Base-by-base conservation (phyloP, 2,329 filamentous ascomycete genomes). In the Penicillium sp. region DNA sequence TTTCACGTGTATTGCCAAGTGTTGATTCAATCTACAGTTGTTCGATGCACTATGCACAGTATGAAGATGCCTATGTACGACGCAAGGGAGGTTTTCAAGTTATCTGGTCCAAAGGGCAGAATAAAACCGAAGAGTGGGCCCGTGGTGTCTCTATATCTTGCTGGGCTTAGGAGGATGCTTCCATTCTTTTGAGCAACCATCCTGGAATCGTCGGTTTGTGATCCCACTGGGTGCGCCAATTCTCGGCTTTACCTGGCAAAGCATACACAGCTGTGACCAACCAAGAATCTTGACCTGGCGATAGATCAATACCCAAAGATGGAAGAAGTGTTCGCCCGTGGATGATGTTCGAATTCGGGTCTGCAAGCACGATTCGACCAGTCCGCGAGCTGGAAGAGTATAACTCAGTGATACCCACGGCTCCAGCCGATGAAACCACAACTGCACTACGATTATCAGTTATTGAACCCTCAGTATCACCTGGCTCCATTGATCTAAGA, bases 181-280 rank as follows among this genome's bases (percentile, higher is more conserved):
- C n/a, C 8, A 13, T 34, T 18, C 11, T 40, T 13, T 47, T 43
- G 3, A 34, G 19, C 62, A 89, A 70, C 87, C 87, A 90, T 18
- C 61, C 73, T 3, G 87, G 87, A 47, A 89, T 70, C 26, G 62
- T 70, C 6, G 87, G 87, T 54, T 77, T 78, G 56, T 75, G 77
- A 40, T 82, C 79, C 87, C 87, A 90, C 10, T 83, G 83, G 59
- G 81, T 75, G 47, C 85, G 76, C 75, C 85, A 89, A 51, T 70
- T 77, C 54, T 75, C 71, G 62, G 26, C 46, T 19, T 46, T 81
- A 6, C 78, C 76, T 0, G 88, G 88, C 71, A 89, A 81, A 16
- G 87, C 89, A 74, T 88, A 92, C 26, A 92, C 83, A 3, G 82
- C 89, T 10, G 85, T 86, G 3, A 88, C 80, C 67, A 90, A 89